Base-by-base conservation (phyloP, 1,139 yeast species). In the Ashbya aceris region DNA sequence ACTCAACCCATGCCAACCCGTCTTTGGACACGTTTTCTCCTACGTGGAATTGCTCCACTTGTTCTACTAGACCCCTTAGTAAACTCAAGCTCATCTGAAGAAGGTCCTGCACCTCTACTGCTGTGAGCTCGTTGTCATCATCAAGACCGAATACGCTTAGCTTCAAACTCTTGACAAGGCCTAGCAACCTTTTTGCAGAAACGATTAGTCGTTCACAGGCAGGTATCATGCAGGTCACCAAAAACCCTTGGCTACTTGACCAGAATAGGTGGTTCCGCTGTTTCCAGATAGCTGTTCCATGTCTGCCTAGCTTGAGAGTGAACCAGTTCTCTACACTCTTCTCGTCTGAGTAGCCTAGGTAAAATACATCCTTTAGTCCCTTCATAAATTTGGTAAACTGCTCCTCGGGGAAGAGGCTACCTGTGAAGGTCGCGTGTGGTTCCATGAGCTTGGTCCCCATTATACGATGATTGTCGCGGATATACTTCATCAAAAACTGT, bases 261-360 rank as follows among this genome's bases (percentile, higher is more conserved):
- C 33, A 35, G 26, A 23, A 36, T 26, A n/a, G 20, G 10, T 29
- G 28, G n/a, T 30, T 30, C 12, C 30, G n/a, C 11, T 12, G 30
- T 20, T 30, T 36, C 26, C 29, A 36, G 12, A 20, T 14, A 8
- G 11, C 20, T 5, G 10, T 14, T 9, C 27, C 35, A 20, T 13
- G 20, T 20, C 27, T 20, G 4, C 40, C 38, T 17, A 39, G 11
- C 14, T 34, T 34, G 13, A 23, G 12, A 9, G 29, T 34, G n/a
- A 34, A 34, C 74, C 89, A 74, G 50, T 75, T 69, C 49, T 76
- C 78, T 35, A 76, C 60, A 9, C 86, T 87, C 46, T 84, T 66
- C 47, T 83, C 91, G 1, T 85, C 87, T 33, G 37, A 34, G 29
- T 34, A 23, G 4, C 37, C 37, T 4, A 34, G 30, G 32, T 27